Percentiles rank a stretch among this genome's conserved stretches.
Evolutionary conservation across 2,329 filamentous ascomycete species (phyloP).

Genomic region (Calonectria henricotiae): DNA sequence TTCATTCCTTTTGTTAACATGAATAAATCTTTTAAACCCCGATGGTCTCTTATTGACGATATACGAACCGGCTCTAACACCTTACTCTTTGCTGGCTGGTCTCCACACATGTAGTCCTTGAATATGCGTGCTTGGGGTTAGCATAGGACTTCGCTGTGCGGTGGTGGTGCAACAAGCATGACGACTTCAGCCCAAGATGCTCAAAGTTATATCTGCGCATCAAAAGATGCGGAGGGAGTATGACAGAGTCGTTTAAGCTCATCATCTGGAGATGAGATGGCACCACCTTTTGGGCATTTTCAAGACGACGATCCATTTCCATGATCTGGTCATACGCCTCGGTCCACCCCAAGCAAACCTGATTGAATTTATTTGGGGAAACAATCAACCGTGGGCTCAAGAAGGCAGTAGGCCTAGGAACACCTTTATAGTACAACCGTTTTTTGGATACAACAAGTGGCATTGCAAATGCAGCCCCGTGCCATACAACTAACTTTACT

Average conservation of each 20-base stretch:
- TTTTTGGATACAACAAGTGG: too few relatives aligned
- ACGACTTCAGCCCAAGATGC: constrained; percentile 37
- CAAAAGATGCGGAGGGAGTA: constrained; percentile 32
- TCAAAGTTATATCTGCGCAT: constrained; percentile 44
- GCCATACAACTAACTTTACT: too few relatives aligned
- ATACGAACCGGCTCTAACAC: too few relatives aligned
- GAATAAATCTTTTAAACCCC: too few relatives aligned
- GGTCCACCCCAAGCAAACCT: constrained; percentile 37
- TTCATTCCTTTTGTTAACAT: not conserved
- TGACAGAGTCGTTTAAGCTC: constrained; percentile 41
- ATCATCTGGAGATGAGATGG: constrained; percentile 37
- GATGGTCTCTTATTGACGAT: too few relatives aligned
- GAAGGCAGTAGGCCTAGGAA: too few relatives aligned
- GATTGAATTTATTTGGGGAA: constrained; percentile 33
- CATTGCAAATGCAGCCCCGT: too few relatives aligned
- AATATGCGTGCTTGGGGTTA: constrained; percentile 41
- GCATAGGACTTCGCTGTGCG: constrained; percentile 43
- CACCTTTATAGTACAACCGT: too few relatives aligned
- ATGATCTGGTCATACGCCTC: constrained; percentile 45
- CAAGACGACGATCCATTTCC: constrained; percentile 38
- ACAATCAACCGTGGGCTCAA: too few relatives aligned
- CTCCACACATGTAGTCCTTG: not conserved
- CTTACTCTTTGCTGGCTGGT: too few relatives aligned
- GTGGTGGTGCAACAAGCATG: constrained; percentile 43
- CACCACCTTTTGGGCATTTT: constrained; percentile 33